phyloP scores from a whole-genome alignment of 768 basidiomycete genomes.

The Agaricus subrufescens region DNA sequence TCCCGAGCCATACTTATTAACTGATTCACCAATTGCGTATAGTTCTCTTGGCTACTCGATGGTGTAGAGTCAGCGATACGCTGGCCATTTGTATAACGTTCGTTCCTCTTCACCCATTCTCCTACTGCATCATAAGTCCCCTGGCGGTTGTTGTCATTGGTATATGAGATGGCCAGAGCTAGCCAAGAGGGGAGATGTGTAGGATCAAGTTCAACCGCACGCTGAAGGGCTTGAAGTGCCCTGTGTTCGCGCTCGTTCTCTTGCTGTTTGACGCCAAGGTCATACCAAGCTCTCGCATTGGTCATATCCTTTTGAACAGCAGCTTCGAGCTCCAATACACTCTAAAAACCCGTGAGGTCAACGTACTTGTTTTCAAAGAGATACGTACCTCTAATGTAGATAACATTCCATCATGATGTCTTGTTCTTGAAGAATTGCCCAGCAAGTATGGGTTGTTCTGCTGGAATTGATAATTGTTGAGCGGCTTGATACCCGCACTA shows the following conservation, averaged over 20 bases:
- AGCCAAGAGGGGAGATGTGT: conserved; percentile 78
- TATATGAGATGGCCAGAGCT: conserved; percentile 84
- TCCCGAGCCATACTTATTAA: conserved; percentile 77
- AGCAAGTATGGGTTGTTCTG: conserved; percentile 72
- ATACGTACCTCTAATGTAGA: conserved; percentile 38
- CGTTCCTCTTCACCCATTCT: conserved; percentile 75
- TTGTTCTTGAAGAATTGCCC: conserved; percentile 53
- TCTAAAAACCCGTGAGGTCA: conserved; percentile 37
- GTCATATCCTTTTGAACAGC: conserved; percentile 73
- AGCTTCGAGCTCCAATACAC: conserved; percentile 86
- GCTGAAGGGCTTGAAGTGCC: conserved; percentile 80
- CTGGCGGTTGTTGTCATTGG: conserved; percentile 78
- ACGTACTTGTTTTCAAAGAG: background rate
- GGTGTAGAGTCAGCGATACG: conserved; percentile 36
- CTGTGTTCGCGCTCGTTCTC: conserved; percentile 94
- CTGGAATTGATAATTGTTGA: conserved; percentile 68
- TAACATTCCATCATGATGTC: conserved; percentile 35
- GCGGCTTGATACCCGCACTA: conserved; percentile 52
- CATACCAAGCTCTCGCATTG: conserved; percentile 78
- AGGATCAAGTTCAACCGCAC: conserved; percentile 79
- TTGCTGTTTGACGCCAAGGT: conserved; percentile 94
- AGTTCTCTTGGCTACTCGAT: conserved; percentile 32
- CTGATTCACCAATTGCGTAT: conserved; percentile 60
- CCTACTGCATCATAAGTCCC: conserved; percentile 77
- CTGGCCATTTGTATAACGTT: conserved; percentile 33